Conservation (phyloP, 169 alveolate species). For the Miamiensis avidus region DNA sequence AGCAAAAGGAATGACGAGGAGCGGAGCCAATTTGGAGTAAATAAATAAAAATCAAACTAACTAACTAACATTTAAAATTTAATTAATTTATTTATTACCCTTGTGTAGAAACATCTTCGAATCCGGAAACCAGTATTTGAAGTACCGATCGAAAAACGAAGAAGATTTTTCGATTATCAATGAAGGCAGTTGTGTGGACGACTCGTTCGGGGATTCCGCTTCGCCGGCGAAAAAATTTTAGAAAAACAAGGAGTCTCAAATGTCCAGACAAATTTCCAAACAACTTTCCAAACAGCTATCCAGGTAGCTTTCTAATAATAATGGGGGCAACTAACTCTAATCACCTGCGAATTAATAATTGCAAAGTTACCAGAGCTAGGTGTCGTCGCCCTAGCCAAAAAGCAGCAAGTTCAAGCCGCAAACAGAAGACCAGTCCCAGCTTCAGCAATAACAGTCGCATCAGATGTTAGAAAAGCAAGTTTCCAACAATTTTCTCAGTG, state of each 20-base stretch:
- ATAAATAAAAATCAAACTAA: too few relatives aligned
- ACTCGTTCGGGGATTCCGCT: too few relatives aligned
- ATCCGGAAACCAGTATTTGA: not conserved
- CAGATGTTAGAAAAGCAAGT: too few relatives aligned
- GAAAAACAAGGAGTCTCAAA: not conserved
- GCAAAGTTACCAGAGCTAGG: too few relatives aligned
- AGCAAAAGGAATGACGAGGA: not conserved
- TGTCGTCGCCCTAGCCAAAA: too few relatives aligned
- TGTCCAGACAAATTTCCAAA: not conserved
- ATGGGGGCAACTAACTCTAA: not conserved
- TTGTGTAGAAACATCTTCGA: not conserved
- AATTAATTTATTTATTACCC: too few relatives aligned
- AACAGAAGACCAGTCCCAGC: too few relatives aligned
- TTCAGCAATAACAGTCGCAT: too few relatives aligned
- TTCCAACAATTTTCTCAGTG: too few relatives aligned
- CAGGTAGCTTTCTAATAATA: not conserved
- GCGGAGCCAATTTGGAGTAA: not conserved
- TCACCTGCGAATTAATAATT: too few relatives aligned
- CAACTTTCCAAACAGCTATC: not conserved
- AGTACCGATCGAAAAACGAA: not conserved
- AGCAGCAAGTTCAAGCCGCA: too few relatives aligned
- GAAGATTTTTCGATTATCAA: not conserved
- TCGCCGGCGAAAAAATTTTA: not conserved
- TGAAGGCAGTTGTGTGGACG: not conserved
- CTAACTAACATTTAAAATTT: too few relatives aligned